Conservation (phyloP, 2,329 filamentous ascomycete species). For the Ophiostoma quercus region DNA sequence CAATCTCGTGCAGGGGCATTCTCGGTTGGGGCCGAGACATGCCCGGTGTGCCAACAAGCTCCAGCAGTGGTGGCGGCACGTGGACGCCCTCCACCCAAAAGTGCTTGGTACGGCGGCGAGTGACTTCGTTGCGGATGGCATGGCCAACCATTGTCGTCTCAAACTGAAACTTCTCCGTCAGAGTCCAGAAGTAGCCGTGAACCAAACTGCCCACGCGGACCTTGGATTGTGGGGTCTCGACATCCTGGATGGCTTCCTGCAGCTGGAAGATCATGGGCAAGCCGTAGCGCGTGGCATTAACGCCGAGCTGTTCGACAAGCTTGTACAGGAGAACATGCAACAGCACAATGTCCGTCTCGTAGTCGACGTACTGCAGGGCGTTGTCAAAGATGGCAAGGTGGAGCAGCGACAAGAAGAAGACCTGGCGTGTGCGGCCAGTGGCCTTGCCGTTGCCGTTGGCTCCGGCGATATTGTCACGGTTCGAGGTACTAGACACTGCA, state of each 20-base stretch:
- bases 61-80: constrained; percentile 61
- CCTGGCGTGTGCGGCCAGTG: constrained; percentile 45
- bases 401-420: constrained; percentile 74
- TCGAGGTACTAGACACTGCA: constrained; percentile 37
- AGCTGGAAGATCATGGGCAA: constrained; percentile 84
- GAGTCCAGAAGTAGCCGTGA: constrained; percentile 80
- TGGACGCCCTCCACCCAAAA: constrained; percentile 75
- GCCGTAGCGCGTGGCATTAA: constrained; percentile 73
- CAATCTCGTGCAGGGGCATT: constrained; percentile 50
- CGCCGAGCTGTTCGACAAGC: constrained; percentile 69
- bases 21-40: constrained; percentile 40
- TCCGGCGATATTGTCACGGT: constrained; percentile 59
- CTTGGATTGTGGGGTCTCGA: constrained; percentile 63
- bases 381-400: constrained; percentile 89
- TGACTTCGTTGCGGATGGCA: constrained; percentile 70
- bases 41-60: constrained; percentile 54
- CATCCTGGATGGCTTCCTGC: constrained; percentile 72
- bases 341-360: constrained; percentile 68
- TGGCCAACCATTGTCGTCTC: constrained; percentile 63
- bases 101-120: constrained; percentile 63
- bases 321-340: constrained; percentile 71
- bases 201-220: constrained; percentile 77
- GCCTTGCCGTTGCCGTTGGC: constrained; percentile 31
- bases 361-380: constrained; percentile 65
- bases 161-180: constrained; percentile 73